These are phyloP conservation scores for Sordariomycetes sp. DNA, from an alignment of 2,329 filamentous ascomycete genomes.

Conservation along the genomic window DNA sequence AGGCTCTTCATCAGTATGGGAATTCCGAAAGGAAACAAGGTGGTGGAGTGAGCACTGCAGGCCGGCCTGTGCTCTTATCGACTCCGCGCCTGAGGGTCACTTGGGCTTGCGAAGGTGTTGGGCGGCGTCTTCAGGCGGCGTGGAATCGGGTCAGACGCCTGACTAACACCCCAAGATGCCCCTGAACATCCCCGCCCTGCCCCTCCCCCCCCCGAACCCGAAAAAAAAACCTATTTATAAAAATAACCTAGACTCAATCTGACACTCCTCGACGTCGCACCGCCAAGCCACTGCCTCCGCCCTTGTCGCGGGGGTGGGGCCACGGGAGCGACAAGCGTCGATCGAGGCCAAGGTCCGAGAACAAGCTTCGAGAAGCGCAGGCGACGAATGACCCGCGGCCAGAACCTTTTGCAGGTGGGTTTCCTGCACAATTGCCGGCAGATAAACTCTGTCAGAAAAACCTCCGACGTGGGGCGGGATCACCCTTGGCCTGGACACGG, in stretches of 20 bases:
- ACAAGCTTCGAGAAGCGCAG: not conserved
- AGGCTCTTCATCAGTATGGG: no score
- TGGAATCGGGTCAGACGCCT: no score
- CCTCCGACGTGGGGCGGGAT: not conserved
- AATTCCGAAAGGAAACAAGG: no score
- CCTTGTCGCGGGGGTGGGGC: not conserved
- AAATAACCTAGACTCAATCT: not conserved
- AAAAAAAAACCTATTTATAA: not conserved
- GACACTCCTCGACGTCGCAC: not conserved
- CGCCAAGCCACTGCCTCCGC: not conserved
- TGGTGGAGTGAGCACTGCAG: no score
- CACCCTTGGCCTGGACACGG: not conserved
- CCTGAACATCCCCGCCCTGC: no score
- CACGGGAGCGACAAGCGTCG: not conserved
- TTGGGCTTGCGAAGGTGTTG: no score
- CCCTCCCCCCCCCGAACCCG: not conserved
- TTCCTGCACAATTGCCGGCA: not conserved
- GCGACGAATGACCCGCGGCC: not conserved
- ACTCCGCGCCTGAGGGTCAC: no score
- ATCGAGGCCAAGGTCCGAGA: not conserved
- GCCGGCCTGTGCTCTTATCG: no score
- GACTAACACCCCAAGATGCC: no score
- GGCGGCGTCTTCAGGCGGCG: no score
- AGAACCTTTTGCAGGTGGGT: not conserved
- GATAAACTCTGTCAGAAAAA: not conserved